Conservation (phyloP, 192 early-diverging fungal genomes). For the Coemansia sp. region DNA sequence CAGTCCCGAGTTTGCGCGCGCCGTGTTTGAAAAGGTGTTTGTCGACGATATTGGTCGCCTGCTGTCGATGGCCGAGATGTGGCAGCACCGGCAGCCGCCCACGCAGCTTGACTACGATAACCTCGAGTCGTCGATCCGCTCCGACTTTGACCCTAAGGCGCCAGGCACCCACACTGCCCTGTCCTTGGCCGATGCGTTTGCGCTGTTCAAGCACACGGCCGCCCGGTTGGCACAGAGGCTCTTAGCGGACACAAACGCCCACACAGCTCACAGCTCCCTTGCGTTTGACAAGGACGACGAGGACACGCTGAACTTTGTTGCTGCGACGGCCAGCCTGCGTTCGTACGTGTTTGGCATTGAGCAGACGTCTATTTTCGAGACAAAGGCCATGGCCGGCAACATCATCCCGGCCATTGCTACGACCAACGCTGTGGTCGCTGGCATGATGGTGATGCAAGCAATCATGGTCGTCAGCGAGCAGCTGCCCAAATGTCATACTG, state of each 20-base stretch:
- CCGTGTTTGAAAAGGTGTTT: conserved; percentile 82
- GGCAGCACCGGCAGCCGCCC: conserved; percentile 73
- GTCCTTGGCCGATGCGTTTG: conserved; percentile 66
- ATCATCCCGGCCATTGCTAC: conserved; percentile 99
- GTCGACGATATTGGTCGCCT: conserved; percentile 73
- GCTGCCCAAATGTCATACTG: conserved; percentile 38
- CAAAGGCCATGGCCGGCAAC: conserved; percentile 99
- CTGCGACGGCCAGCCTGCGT: conserved; percentile 86
- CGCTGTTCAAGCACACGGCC: conserved; percentile 66
- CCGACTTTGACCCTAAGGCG: conserved; percentile 13
- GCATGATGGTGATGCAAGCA: conserved; percentile 87
- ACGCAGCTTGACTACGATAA: conserved; percentile 60
- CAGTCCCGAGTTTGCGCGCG: conserved; percentile 56
- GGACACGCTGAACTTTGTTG: conserved; percentile 88
- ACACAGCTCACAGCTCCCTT: conserved; percentile 16
- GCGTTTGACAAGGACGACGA: conserved; percentile 97
- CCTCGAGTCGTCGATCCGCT: conserved; percentile 12
- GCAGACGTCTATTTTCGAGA: conserved; percentile 74
- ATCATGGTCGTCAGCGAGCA: conserved; percentile 61
- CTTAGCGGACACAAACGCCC: neutral
- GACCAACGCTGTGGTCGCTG: conserved; percentile 95
- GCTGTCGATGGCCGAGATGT: conserved; percentile 82
- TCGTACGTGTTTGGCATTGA: conserved; percentile 79
- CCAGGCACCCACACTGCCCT: conserved; percentile 70
- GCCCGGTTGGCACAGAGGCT: conserved; percentile 14